A percentile compares a stretch with the other conserved stretches of the same genome.
These are phyloP conservation scores for Auxenochlorella pyrenoidosa DNA, from an alignment of 139 green algal species.

Conservation along the genomic window DNA sequence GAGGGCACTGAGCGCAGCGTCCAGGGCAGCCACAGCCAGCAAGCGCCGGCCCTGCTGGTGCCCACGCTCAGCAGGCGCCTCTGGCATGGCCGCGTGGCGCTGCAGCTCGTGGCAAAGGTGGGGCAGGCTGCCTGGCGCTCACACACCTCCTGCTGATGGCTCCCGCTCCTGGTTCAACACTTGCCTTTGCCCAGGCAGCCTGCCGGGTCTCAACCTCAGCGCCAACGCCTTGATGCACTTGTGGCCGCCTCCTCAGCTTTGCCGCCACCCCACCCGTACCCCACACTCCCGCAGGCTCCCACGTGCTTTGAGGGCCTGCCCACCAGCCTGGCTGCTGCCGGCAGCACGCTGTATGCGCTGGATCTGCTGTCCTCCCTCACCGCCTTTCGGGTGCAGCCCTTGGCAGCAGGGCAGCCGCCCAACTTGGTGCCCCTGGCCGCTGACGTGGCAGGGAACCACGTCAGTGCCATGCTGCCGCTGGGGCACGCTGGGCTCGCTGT, in stretches of 20 bases:
- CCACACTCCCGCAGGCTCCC: slow-evolving; percentile 2
- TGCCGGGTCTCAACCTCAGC: no score
- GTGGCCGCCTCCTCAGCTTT: no score
- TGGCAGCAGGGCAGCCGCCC: background rate
- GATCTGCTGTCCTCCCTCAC: slow-evolving; percentile 33
- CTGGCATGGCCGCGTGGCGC: slow-evolving; percentile 4
- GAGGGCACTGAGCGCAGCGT: background rate
- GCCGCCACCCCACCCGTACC: no score
- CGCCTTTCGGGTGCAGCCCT: slow-evolving; percentile 15
- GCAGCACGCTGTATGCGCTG: background rate
- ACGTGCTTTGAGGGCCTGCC: slow-evolving; percentile 25
- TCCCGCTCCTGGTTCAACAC: no score
- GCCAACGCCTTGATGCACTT: no score
- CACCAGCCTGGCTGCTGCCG: background rate
- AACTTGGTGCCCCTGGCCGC: background rate
- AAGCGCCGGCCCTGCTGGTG: background rate
- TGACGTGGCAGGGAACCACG: slow-evolving; percentile 5
- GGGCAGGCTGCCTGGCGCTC: no score
- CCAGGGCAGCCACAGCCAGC: background rate
- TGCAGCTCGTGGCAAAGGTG: slow-evolving; percentile 27
- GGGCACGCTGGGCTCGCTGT: background rate
- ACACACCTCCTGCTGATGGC: no score
- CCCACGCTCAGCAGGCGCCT: background rate
- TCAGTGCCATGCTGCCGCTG: background rate
- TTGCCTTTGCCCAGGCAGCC: no score